phyloP scores from a whole-genome alignment of 2,329 filamentous ascomycete species.

The Nigrograna mackinnonii region DNA sequence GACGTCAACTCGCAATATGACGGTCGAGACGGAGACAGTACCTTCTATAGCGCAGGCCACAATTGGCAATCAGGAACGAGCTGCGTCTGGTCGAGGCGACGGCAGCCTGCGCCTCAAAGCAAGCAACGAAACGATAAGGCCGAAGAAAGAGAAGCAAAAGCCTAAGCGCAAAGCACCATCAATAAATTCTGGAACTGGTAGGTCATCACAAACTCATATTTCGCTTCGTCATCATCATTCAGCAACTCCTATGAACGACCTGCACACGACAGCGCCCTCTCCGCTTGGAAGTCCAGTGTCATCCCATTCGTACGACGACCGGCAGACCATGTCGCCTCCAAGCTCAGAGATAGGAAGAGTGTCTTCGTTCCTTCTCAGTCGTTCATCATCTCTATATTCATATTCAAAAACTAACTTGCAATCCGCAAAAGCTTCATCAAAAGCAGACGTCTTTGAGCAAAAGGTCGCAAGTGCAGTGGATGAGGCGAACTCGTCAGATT shows the following conservation, averaged over 20 bases:
- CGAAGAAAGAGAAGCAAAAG: conserved; percentile 91
- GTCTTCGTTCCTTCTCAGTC: conserved; percentile 18
- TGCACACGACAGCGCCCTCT: conserved; percentile 27
- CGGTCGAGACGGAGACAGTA: conserved; percentile 95
- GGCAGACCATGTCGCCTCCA: conserved; percentile 28
- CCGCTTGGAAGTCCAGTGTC: conserved; percentile 34
- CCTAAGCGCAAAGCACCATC: conserved; percentile 72
- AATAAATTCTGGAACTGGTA: conserved; percentile 74
- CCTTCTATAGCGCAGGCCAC: conserved; percentile 85
- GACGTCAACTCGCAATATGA: conserved; percentile 87
- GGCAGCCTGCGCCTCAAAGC: conserved; percentile 83
- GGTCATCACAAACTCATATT: conserved; percentile 46
- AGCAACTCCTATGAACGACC: conserved; percentile 25
- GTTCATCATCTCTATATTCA: conserved; percentile 32
- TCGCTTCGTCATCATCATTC: conserved; percentile 29
- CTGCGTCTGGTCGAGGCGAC: conserved; percentile 63
- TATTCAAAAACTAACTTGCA: conserved; percentile 40
- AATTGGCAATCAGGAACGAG: conserved; percentile 62
- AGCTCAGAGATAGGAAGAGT: conserved; percentile 27
- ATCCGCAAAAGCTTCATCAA: conserved; percentile 73
- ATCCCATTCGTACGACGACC: conserved; percentile 33
- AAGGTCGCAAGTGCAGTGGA: conserved; percentile 96
- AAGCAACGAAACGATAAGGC: conserved; percentile 93
- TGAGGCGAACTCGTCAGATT: conserved; percentile 94
- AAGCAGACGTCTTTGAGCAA: conserved; percentile 97